Evolutionary conservation across 345 rosid genomes (phyloP), one percentile per base, ranked within the genome.

Genomic region (Dipteronia dyeriana): DNA sequence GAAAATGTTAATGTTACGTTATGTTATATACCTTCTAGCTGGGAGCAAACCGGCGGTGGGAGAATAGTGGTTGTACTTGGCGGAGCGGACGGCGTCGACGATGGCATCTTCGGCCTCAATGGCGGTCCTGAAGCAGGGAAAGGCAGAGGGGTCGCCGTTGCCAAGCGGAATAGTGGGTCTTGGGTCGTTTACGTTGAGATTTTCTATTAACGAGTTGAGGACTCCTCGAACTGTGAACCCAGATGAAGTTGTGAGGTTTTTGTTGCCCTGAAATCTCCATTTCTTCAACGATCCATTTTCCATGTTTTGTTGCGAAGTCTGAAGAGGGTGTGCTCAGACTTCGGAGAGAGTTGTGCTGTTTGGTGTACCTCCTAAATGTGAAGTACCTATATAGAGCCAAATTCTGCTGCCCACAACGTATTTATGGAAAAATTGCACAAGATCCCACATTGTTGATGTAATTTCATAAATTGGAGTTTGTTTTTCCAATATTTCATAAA

Each of bases 81-180:
- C 93, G 41, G 96, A 88, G 26, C 84, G 83, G 41, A 94, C 56
- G 51, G 88, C 84, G 31, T 87, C 78, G 63, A 82, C 81, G 25
- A 92, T 38, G 63, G 94, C 94, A 60, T 92, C 89, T 74, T 84
- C 94, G 0, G 93, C 97, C 0, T 54, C 82, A 20, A 83, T 61
- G 23, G 73, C 16, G 19, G 95, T 91, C 14, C 89, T 82, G 79
- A 90, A 92, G 83, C 85, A 82, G 10, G 93, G 87, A 68, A 88
- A 92, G 31, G 69, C 78, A 17, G 98, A 89, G 64, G 97, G 95
- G 39, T 94, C 95, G 16, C 98, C 95, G n/a, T 88, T 92, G 66
- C 88, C 92, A 10, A 94, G 86, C 23, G 89, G 91, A 13, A 92
- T 54, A 26, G 82, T 26, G 9, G 84, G 38, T 76, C 87, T 80